Evolutionary conservation across 352 stramenopile species (phyloP), one percentile per base, ranked within the genome.

Genomic region (Hyaloperonospora brassicae): DNA sequence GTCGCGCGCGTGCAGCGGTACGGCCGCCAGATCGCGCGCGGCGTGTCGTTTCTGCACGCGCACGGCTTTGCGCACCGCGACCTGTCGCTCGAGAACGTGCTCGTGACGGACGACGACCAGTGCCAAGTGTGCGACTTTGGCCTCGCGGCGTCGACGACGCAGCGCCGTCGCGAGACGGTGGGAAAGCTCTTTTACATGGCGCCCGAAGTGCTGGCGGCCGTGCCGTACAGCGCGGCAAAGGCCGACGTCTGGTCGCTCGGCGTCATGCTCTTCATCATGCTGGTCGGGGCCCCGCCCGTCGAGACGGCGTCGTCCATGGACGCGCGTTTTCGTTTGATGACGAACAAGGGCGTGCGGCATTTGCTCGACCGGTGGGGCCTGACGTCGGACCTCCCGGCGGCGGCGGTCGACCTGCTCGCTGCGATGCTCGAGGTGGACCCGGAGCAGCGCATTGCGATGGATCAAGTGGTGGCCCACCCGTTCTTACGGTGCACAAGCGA

Each of bases 111-210:
- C 14, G 69, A 84, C 44, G 76, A 89, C 48, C 68, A 74, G 40
- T 89, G 77, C 60, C 73, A 93, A 50, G 75, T 93, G 48, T 89
- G 76, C 61, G 83, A 93, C 77, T 87, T 93, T 39, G 83, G 83
- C 0, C 69, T 93, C 11, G 79, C 76, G 2, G 73, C 75, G 5
- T 68, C 70, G 8, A 80, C 76, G 6, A 68, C 66, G 34, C 63
- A 72, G 23, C 49, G 49, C 9, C 68, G 54, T 25, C 68, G 65
- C 43, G 71, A 86, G 61, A 82, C 78, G 5, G 84, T 90, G 36
- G 84, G 84, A 40, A 93, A 93, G 64, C 72, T 87, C 25, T 89
- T 88, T 55, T 93, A 93, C 68, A 93, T 93, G 78, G 80, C 79
- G 1, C 83, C 83, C 1, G 83, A 93, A 59, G 79, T 90, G 23